A percentile compares a stretch with the other conserved stretches of the same genome.
Conservation (phyloP, 2,329 filamentous ascomycete species). For the Neophaeococcomyces aloes region DNA sequence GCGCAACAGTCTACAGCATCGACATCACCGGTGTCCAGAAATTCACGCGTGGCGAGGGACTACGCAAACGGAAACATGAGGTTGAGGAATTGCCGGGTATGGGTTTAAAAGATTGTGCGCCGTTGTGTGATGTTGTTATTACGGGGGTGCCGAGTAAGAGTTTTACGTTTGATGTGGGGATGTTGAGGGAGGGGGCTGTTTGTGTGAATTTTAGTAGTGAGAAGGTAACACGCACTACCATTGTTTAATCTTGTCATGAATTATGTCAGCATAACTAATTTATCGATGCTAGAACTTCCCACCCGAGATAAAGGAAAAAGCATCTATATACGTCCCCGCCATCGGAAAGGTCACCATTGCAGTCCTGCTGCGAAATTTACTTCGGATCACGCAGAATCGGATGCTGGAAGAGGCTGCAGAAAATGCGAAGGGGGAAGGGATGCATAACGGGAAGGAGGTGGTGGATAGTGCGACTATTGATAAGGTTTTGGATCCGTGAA, state of each 20-base stretch:
- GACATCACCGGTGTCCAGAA: constrained; percentile 85
- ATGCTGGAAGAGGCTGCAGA: not conserved
- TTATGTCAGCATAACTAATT: not conserved
- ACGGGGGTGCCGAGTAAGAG: constrained; percentile 78
- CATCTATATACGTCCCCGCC: constrained; percentile 90
- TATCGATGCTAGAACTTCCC: constrained; percentile 59
- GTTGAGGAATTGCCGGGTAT: constrained; percentile 73
- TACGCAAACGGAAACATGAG: constrained; percentile 76
- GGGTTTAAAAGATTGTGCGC: constrained; percentile 68
- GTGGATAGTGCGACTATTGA: not conserved
- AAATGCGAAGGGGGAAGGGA: not conserved
- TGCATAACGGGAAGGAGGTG: not conserved
- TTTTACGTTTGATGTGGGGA: constrained; percentile 78
- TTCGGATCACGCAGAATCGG: constrained; percentile 50
- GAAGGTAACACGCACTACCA: constrained; percentile 50
- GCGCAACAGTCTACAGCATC: constrained; percentile 87
- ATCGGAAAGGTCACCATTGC: constrained; percentile 98
- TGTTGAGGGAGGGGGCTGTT: constrained; percentile 82
- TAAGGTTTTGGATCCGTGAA: not conserved
- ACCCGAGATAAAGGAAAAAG: constrained; percentile 83
- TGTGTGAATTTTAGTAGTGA: constrained; percentile 98
- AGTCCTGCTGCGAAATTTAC: constrained; percentile 74
- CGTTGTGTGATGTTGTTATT: constrained; percentile 87
- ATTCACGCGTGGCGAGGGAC: constrained; percentile 80
- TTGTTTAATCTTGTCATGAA: not conserved